phyloP scores from a whole-genome alignment of 768 basidiomycete species.

The Suillus plorans region DNA sequence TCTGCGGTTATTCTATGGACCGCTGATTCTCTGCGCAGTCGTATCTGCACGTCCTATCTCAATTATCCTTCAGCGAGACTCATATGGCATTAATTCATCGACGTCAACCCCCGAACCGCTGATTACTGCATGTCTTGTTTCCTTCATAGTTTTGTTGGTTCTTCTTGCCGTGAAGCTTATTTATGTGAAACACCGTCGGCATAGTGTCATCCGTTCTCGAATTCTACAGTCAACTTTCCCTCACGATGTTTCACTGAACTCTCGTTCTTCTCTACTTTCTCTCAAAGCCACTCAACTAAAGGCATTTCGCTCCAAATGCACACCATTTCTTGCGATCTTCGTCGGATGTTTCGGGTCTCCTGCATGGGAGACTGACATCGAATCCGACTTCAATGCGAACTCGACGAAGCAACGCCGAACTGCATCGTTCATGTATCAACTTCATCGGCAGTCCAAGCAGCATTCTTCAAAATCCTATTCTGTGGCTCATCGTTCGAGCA shows the following conservation, averaged over 20 bases:
- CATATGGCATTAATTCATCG: neutral
- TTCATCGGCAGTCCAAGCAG: constrained; percentile 9
- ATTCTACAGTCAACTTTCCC: neutral
- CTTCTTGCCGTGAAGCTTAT: constrained; percentile 23
- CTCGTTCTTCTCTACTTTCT: constrained; percentile 2
- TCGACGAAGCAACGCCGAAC: constrained; percentile 8
- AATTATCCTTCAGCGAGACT: neutral
- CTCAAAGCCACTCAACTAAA: constrained; percentile 4
- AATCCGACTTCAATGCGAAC: constrained; percentile 14
- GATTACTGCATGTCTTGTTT: constrained; percentile 12
- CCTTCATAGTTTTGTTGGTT: constrained; percentile 17
- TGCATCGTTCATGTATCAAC: constrained; percentile 11
- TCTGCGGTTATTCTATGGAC: neutral
- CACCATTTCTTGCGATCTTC: constrained; percentile 16
- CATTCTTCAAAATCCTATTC: constrained; percentile 10
- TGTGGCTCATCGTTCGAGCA: neutral
- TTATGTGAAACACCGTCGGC: constrained; percentile 31
- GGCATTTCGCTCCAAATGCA: neutral
- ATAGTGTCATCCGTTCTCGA: constrained; percentile 23
- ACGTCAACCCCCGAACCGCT: constrained; percentile 8
- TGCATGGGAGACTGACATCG: constrained; percentile 26
- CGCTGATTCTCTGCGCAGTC: neutral
- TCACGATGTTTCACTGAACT: constrained; percentile 4
- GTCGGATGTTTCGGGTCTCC: constrained; percentile 33
- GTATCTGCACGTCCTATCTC: neutral